A percentile compares a stretch with the other conserved stretches of the same genome.
Conservation (phyloP, 768 basidiomycete genomes). For the Russula foetens region DNA sequence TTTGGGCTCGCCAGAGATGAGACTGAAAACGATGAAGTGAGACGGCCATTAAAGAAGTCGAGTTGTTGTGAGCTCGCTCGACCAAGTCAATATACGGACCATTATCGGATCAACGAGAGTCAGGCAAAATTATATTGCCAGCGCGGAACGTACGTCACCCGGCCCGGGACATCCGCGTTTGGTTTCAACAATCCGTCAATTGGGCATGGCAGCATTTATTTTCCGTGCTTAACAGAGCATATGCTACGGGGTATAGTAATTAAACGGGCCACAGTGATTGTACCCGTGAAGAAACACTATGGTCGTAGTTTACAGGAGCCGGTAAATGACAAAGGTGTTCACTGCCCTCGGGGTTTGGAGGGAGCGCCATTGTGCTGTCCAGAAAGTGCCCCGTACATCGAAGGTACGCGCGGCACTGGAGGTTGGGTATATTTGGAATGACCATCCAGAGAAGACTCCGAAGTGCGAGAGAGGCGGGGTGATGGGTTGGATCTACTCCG, state of each 20-base stretch:
- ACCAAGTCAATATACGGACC: no score
- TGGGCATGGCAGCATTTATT: no score
- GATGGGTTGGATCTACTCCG: slow-evolving; percentile 15
- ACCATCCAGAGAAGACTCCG: neutral
- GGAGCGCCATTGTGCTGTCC: neutral
- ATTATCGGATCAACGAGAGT: neutral
- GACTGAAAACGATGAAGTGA: slow-evolving; percentile 2
- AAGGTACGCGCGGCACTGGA: slow-evolving; percentile 15
- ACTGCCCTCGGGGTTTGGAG: neutral
- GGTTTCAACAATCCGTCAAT: no score
- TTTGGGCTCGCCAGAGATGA: neutral
- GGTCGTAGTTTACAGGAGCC: neutral
- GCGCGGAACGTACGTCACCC: no score
- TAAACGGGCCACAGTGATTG: neutral
- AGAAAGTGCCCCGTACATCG: neutral
- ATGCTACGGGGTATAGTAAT: slow-evolving; percentile 7
- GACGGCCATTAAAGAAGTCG: slow-evolving; percentile 1
- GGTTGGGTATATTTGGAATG: neutral
- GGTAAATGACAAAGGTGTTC: neutral
- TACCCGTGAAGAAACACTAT: neutral
- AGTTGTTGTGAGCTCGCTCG: no score
- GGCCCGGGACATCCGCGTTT: neutral
- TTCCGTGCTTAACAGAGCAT: neutral
- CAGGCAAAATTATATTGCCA: neutral
- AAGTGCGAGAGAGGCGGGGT: slow-evolving; percentile 7